Evolutionary conservation across 768 basidiomycete genomes (phyloP).

Genomic region (Tulasnella sp.): DNA sequence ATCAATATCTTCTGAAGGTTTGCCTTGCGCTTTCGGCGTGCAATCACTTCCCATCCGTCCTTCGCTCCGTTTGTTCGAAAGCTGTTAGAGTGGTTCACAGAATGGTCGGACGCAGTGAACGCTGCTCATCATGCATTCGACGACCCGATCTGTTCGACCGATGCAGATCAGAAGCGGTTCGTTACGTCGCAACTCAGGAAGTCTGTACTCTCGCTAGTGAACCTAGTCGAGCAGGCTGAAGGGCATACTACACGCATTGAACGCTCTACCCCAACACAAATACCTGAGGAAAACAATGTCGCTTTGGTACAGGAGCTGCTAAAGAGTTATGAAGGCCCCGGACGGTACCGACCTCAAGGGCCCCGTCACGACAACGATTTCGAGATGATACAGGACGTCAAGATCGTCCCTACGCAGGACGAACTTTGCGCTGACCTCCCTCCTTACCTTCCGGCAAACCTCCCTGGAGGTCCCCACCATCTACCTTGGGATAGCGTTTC

Average conservation of each 20-base stretch:
- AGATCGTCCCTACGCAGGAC: slow-evolving; percentile 57
- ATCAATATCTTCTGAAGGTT: too few species aligned
- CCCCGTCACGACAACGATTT: slow-evolving; percentile 61
- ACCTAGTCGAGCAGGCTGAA: slow-evolving; percentile 44
- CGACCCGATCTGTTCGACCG: slow-evolving; percentile 24
- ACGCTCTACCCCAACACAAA: too few species aligned
- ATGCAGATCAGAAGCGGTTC: slow-evolving; percentile 31
- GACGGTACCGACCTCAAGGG: slow-evolving; percentile 36
- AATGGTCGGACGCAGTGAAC: slow-evolving; percentile 37
- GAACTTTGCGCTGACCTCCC: slow-evolving; percentile 42
- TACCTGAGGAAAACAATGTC: slow-evolving; percentile 2
- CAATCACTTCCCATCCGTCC: slow-evolving; percentile 35
- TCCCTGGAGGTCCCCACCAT: slow-evolving; percentile 52
- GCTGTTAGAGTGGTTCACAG: slow-evolving; percentile 36
- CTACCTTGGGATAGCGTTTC: slow-evolving; percentile 48
- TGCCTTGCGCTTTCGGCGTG: slow-evolving; percentile 56
- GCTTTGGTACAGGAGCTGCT: slow-evolving; percentile 34
- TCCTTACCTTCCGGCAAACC: slow-evolving; percentile 53
- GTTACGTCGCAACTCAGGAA: slow-evolving; percentile 29
- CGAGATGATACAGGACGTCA: slow-evolving; percentile 42
- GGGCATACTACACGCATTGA: slow-evolving; percentile 16
- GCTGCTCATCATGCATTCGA: slow-evolving; percentile 34
- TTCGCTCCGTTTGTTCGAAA: slow-evolving; percentile 33
- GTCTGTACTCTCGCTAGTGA: slow-evolving; percentile 25
- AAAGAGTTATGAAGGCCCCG: slow-evolving; percentile 45